Base-by-base conservation (phyloP, 768 basidiomycete species). In the Amanita rimosa region DNA sequence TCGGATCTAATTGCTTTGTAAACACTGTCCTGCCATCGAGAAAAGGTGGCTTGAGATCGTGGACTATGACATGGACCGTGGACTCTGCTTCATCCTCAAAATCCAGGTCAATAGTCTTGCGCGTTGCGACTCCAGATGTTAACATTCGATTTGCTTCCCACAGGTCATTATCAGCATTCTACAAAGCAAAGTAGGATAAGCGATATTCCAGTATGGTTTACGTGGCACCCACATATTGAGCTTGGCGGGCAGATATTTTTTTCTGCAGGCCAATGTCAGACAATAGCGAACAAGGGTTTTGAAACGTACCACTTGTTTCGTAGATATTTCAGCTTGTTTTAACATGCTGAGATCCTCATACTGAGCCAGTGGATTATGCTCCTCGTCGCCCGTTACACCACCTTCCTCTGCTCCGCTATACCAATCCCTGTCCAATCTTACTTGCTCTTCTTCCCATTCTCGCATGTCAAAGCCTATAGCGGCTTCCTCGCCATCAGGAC, bases 141-240 rank as follows among this genome's bases (percentile, higher is more conserved):
- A 91, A 72, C 86, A 99, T 94, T 59, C 95, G 88, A 60, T 98
- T 98, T 6, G 88, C 88, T 70, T 99, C 96, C 96, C 96, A 99
- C 9, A 95, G 69, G 58, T 99, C 96, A 58, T 96, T 98, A 64
- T 99, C 96, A 19, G 91, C 91, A 58, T 98, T 97, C 89, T 94
- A 59, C 3, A 51, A 16, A 5, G 37, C 4, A 52, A 16, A 6
- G 37, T 54, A 7, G 29, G 57, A 57, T 58, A 37, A 62, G 52
- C 37, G 49, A 35, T 21, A 19, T 16, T 2, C 10, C 9, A n/a
- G 43, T 19, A 34, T 42, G 16, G 22, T 7, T 33, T 37, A 13
- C 47, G 31, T 38, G 31, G 14, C 13, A 70, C 87, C 57, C 57
- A 93, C 91, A 62, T 93, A 96, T 81, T 97, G 94, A 0, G 94